phyloP scores from a whole-genome alignment of 106 monocot species.

The Dioscorea zingiberensis region DNA sequence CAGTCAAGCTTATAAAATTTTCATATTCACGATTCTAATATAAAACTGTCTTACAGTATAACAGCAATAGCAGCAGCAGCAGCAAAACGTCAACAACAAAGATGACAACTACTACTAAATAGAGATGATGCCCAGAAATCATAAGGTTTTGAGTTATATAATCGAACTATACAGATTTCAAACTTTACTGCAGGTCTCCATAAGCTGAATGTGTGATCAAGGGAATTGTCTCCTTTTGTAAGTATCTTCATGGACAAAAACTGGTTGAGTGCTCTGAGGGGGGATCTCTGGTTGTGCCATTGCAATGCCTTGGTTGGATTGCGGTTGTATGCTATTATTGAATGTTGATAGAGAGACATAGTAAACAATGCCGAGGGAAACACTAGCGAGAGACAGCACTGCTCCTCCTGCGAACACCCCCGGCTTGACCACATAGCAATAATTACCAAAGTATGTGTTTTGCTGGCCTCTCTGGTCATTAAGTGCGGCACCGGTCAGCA shows the following conservation, averaged over 20 bases:
- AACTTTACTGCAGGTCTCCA: too few species aligned
- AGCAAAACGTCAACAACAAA: too few species aligned
- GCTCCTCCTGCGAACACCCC: constrained; percentile 70
- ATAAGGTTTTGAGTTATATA: too few species aligned
- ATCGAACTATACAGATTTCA: too few species aligned
- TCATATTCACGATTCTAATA: too few species aligned
- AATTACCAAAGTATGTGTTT: too few species aligned
- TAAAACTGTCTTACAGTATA: too few species aligned
- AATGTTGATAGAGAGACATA: constrained; percentile 27
- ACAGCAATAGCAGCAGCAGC: too few species aligned
- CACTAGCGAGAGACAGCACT: constrained; percentile 46
- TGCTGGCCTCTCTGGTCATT: constrained; percentile 49
- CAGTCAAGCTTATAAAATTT: too few species aligned
- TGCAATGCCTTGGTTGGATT: constrained; percentile 49
- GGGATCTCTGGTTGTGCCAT: constrained; percentile 71
- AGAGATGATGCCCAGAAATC: too few species aligned
- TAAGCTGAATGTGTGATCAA: constrained; percentile 1
- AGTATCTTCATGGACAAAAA: constrained; percentile 59
- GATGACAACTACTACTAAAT: too few species aligned
- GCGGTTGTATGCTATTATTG: constrained; percentile 6
- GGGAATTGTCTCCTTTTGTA: constrained; percentile 49
- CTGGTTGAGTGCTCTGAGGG: constrained; percentile 44
- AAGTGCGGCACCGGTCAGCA: constrained; percentile 63
- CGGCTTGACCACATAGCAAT: constrained; percentile 75
- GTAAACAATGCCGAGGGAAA: constrained; percentile 40